phyloP scores from a whole-genome alignment of 495 filamentous ascomycete genomes.

The Elaphomyces granulatus region DNA sequence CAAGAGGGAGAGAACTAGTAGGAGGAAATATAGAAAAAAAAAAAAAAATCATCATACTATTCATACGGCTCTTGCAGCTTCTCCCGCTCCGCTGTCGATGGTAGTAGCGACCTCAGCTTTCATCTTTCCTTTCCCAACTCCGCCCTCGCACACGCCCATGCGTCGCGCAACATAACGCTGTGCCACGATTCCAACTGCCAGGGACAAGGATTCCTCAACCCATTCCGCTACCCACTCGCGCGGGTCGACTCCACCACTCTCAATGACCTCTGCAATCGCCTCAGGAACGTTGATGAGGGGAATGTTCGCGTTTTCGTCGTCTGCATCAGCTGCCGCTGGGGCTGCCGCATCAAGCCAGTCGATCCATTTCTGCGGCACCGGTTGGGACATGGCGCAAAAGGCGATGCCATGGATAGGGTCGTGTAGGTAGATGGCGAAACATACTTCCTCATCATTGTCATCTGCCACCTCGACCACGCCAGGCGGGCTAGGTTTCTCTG shows the following conservation, averaged over 20 bases:
- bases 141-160: conserved; percentile 88
- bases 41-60: conserved; percentile 2
- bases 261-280: conserved; percentile 77
- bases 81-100: conserved; percentile 54
- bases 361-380: conserved; percentile 75
- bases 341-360: conserved; percentile 77
- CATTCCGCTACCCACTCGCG: conserved; percentile 96
- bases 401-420: conserved; percentile 87
- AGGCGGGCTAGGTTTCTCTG: conserved; percentile 36
- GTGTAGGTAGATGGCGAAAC: conserved; percentile 82
- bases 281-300: conserved; percentile 46
- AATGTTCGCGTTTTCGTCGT: conserved; percentile 19
- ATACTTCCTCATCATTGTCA: conserved; percentile 43
- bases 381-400: conserved; percentile 71
- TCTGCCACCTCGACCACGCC: conserved; percentile 36
- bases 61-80: conserved; percentile 60
- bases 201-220: conserved; percentile 77
- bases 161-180: conserved; percentile 88
- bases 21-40: conserved; percentile 7
- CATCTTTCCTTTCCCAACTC: conserved; percentile 53
- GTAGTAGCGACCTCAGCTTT: conserved; percentile 59
- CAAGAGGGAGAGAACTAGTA: neutral
- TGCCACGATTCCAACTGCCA: conserved; percentile 75
- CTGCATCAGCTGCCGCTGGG: conserved; percentile 31
- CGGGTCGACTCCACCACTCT: conserved; percentile 81